Evolutionary conservation across 768 basidiomycete genomes (phyloP).

Genomic region (Agrocybe chaxingu): DNA sequence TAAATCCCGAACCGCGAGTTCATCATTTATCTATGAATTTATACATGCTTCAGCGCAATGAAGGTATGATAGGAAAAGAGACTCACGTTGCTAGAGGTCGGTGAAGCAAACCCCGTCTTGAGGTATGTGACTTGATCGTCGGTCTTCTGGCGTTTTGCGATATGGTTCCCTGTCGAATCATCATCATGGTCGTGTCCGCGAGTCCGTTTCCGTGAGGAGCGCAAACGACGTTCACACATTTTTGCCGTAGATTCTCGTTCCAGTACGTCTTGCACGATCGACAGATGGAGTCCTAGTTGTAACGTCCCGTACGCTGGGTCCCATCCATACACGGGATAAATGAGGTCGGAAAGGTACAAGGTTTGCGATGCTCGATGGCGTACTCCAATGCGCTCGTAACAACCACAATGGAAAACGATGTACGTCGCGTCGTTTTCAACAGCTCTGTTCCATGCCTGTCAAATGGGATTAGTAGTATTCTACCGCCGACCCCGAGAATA

Average conservation of each 20-base stretch:
- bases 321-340: background rate
- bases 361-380: background rate
- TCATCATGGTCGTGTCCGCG: too few relatives aligned
- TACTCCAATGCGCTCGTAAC: background rate
- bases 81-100: too few relatives aligned
- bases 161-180: too few relatives aligned
- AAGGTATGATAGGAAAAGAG: background rate
- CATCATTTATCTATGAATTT: background rate
- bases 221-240: too few relatives aligned
- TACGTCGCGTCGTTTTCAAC: conserved; percentile 1
- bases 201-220: too few relatives aligned
- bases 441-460: background rate
- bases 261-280: background rate
- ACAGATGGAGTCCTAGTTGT: background rate
- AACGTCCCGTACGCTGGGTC: background rate
- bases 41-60: background rate
- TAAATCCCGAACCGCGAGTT: background rate
- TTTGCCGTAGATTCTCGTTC: too few relatives aligned
- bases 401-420: background rate
- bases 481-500: too few relatives aligned
- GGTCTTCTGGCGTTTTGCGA: too few relatives aligned
- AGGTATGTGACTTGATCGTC: too few relatives aligned
- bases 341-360: background rate
- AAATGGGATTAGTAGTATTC: too few relatives aligned
- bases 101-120: too few relatives aligned